These are phyloP conservation scores for Cladophialophora immunda DNA, from an alignment of 2,329 filamentous ascomycete genomes.

Conservation along the genomic window DNA sequence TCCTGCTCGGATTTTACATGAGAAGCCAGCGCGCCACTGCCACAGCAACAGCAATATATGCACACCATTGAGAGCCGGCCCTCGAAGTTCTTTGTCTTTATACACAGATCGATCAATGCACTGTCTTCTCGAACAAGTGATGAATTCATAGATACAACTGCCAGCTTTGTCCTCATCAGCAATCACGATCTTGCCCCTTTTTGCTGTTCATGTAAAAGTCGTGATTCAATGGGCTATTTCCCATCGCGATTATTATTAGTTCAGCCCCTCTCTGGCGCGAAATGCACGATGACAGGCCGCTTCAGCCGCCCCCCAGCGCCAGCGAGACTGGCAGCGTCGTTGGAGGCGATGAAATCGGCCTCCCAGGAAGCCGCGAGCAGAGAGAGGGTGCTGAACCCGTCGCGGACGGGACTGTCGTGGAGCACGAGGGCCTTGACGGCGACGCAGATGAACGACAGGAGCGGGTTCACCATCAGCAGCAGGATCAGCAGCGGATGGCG, in stretches of 20 bases:
- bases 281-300: neutral
- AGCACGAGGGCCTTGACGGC: slow-evolving; percentile 16
- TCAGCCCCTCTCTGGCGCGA: neutral
- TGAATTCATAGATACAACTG: neutral
- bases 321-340: neutral
- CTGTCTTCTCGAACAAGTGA: neutral
- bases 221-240: neutral
- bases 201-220: neutral
- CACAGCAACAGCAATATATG: too few species aligned
- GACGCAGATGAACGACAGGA: slow-evolving; percentile 19
- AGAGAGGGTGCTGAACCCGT: slow-evolving; percentile 24
- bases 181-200: too few species aligned
- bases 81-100: too few species aligned
- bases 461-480: slow-evolving; percentile 22
- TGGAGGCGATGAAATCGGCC: neutral
- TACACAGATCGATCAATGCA: neutral
- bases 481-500: slow-evolving; percentile 17
- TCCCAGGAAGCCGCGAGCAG: slow-evolving; percentile 19
- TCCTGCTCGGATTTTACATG: too few species aligned
- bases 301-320: neutral
- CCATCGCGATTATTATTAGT: neutral
- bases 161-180: neutral
- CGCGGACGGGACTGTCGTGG: slow-evolving; percentile 22
- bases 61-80: too few species aligned
- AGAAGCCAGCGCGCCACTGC: too few species aligned